Percentiles rank a stretch among this genome's conserved stretches.
Conservation (phyloP, 192 early-diverging fungal species). For the Backusella tarrabulga region DNA sequence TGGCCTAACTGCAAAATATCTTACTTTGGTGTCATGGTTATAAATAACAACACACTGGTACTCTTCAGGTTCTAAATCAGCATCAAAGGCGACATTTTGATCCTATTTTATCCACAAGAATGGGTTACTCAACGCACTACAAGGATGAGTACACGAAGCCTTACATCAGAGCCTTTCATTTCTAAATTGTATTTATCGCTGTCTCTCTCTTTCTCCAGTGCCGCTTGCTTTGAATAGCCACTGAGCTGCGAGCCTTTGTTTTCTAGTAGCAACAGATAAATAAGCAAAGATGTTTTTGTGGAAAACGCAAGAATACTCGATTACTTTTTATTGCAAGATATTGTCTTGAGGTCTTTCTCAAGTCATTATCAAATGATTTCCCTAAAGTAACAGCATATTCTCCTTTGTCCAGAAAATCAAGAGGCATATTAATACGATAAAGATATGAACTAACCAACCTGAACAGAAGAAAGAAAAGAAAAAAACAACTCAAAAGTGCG, state of each 20-base stretch:
- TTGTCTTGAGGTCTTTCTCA: neutral
- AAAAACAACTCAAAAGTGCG: neutral
- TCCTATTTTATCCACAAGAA: neutral
- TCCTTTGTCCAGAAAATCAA: slow-evolving; percentile 9
- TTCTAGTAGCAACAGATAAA: neutral
- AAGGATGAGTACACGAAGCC: neutral
- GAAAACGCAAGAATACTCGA: neutral
- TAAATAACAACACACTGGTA: slow-evolving; percentile 7
- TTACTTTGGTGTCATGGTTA: slow-evolving; percentile 9
- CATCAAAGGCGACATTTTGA: slow-evolving; percentile 1
- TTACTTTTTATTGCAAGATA: slow-evolving; percentile 13
- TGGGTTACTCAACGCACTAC: neutral
- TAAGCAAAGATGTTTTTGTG: neutral
- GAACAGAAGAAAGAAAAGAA: neutral
- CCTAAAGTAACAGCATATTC: slow-evolving; percentile 8
- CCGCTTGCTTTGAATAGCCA: neutral
- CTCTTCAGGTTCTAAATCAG: slow-evolving; percentile 7
- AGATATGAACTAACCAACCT: neutral
- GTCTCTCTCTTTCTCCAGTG: neutral
- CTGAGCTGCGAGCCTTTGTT: neutral
- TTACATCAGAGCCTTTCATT: slow-evolving; percentile 4
- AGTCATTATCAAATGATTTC: neutral
- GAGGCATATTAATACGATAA: neutral
- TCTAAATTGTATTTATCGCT: slow-evolving; percentile 5
- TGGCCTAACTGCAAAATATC: too few relatives aligned